These are phyloP conservation scores for Zoysia pacifica DNA, from an alignment of 176 grass and related monocot genomes.

Conservation along the genomic window DNA sequence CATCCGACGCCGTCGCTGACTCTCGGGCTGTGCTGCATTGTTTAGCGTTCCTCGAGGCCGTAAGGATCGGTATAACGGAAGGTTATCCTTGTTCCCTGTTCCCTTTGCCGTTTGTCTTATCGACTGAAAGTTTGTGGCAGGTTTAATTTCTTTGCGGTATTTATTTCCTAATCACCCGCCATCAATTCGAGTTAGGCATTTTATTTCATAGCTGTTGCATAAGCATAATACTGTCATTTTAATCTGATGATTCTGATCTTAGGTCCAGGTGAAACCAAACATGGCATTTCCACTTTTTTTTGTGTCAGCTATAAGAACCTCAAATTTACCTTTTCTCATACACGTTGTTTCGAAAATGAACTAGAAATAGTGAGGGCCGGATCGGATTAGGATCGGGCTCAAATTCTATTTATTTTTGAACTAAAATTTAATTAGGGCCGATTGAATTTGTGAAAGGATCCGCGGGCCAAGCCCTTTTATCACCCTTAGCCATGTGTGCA, in stretches of 20 bases:
- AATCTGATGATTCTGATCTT: neutral
- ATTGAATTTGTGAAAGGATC: too few relatives aligned
- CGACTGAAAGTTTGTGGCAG: neutral
- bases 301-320: neutral
- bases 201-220: neutral
- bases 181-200: neutral
- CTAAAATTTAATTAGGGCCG: too few relatives aligned
- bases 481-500: too few relatives aligned
- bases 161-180: neutral
- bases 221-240: neutral
- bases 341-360: neutral
- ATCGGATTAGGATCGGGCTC: too few relatives aligned
- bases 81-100: neutral
- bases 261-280: neutral
- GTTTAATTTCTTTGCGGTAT: neutral
- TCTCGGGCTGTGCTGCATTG: neutral
- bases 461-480: too few relatives aligned
- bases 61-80: constrained; percentile 3
- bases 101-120: neutral
- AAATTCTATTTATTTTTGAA: too few relatives aligned
- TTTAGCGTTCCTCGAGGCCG: neutral
- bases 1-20: neutral
- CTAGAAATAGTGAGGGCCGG: too few relatives aligned
- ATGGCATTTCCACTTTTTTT: neutral
- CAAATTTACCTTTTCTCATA: neutral